Evolutionary conservation across 768 basidiomycete species (phyloP).

Genomic region (Scleroderma citrinum): DNA sequence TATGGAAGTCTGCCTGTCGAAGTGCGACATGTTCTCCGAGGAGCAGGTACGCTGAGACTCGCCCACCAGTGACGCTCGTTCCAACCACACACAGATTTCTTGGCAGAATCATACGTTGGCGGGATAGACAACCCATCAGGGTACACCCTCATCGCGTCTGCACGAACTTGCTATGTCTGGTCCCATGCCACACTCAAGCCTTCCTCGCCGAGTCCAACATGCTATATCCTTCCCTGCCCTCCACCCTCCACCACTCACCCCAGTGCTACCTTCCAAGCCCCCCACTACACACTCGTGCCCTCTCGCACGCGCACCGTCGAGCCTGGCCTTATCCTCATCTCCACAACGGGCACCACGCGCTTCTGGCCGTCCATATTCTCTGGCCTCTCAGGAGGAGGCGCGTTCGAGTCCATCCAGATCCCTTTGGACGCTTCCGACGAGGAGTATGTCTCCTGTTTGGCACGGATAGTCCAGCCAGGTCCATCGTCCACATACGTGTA

Average conservation of each 20-base stretch:
- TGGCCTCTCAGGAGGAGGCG: slow-evolving; percentile 75
- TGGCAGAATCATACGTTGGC: slow-evolving; percentile 60
- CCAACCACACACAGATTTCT: slow-evolving; percentile 46
- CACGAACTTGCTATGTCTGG: slow-evolving; percentile 78
- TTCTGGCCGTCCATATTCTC: slow-evolving; percentile 89
- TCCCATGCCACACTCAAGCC: slow-evolving; percentile 71
- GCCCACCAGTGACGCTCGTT: background rate
- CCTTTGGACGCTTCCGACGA: slow-evolving; percentile 39
- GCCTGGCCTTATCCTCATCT: slow-evolving; percentile 81
- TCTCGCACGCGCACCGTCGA: slow-evolving; percentile 49
- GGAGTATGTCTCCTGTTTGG: slow-evolving; percentile 62
- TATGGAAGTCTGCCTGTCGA: slow-evolving; percentile 69
- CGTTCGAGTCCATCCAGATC: slow-evolving; percentile 43
- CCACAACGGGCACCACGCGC: slow-evolving; percentile 62
- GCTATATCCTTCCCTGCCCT: slow-evolving; percentile 79
- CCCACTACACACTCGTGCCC: slow-evolving; percentile 53
- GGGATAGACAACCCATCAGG: slow-evolving; percentile 67
- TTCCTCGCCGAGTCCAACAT: slow-evolving; percentile 52
- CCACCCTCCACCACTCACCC: slow-evolving; percentile 32
- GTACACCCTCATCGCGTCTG: slow-evolving; percentile 67
- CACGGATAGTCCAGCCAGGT: slow-evolving; percentile 54
- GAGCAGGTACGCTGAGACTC: slow-evolving; percentile 42
- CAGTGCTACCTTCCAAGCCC: slow-evolving; percentile 48
- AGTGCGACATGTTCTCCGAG: slow-evolving; percentile 64
- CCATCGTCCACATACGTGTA: slow-evolving; percentile 28